Evolutionary conservation across 176 grass and related monocot species (phyloP), one percentile per base, ranked within the genome.

Genomic region (Sorghum bicolor): DNA sequence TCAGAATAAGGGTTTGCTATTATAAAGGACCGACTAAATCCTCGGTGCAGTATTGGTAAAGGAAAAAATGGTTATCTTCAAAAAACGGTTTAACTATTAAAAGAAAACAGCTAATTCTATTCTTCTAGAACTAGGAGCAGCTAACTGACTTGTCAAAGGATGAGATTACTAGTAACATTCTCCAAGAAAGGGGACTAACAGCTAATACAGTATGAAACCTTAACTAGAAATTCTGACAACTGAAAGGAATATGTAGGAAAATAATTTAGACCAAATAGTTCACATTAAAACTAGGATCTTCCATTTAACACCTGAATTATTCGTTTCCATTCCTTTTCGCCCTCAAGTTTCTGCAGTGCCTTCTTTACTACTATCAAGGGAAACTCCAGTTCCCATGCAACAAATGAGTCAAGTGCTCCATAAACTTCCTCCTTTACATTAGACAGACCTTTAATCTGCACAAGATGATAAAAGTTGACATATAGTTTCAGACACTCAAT

Each of bases 311-410:
- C 96, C 91, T 99, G 96, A 87, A 99, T 92, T 84, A 99, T 89
- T 79, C 96, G 84, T 83, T 99, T 99, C 96, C 93, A 99, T 84
- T 99, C 96, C 85, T 87, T 96, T 94, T 94, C 91, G 52, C 70
- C 70, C 61, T 99, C 91, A 89, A 99, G 93, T 28, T 89, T 87
- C 62, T 92, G 92, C 77, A 96, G 80, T 85, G 96, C 83, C 53
- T 99, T 99, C 87, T 99, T 99, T 67, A 99, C 96, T 36, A 86
- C 89, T 85, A 99, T 90, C 73, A 99, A 78, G 83, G 96, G 96
- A 89, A 99, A 99, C 69, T 99, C 96, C 38, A 99, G 74, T 71
- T 99, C 96, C 96, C 96, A 99, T 48, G 96, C 96, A 90, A 99
- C 78, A 83, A 96, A 94, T 48, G 96, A 96, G 88, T 99, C 96